Base-by-base conservation (phyloP, 495 filamentous ascomycete genomes). In the Aspergillus cavernicola region DNA sequence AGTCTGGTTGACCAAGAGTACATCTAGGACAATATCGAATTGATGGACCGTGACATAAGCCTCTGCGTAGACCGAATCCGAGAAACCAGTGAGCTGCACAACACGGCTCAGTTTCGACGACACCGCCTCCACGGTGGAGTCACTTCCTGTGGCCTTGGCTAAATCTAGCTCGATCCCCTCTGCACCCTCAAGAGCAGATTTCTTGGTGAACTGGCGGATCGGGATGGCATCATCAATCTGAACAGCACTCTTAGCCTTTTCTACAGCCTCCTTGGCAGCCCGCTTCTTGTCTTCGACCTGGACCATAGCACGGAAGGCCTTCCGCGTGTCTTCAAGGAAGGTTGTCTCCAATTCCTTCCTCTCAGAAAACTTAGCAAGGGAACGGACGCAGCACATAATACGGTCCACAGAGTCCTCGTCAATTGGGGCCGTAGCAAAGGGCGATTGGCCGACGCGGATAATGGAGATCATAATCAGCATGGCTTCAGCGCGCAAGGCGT, bases 391-490 rank as follows among this genome's bases (percentile, higher is more conserved):
- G 45, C 87, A 88, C 91, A 97, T 96, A 63, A 99, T 92, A 56
- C 95, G 83, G 71, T 99, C 95, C 9, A 97, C 83, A 0, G 92
- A 96, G 63, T 99, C 95, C 66, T 99, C 95, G 61, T 99, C 95
- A 53, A 99, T 97, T 3, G 90, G 89, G 6, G 89, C 87, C 73
- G 97, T 97, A 63, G 95, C 95, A 53, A 99, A 99, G 60, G 93
- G 89, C 7, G 91, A 96, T 71, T 99, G 95, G 11, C 95, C 95
- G 53, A 95, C 95, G 55, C 95, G 90, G 57, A 97, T 88, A 62
- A 99, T 93, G 16, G 92, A 96, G 58, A 97, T 96, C 91, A 98
- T 96, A 66, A 97, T 97, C 37, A 97, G 79, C 95, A 97, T 99
- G 24, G 95, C 95, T 71, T 99, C 95, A 3, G 93, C 93, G 20